Conservation (phyloP, 148 eudicot species). For the Cornus controversa region DNA sequence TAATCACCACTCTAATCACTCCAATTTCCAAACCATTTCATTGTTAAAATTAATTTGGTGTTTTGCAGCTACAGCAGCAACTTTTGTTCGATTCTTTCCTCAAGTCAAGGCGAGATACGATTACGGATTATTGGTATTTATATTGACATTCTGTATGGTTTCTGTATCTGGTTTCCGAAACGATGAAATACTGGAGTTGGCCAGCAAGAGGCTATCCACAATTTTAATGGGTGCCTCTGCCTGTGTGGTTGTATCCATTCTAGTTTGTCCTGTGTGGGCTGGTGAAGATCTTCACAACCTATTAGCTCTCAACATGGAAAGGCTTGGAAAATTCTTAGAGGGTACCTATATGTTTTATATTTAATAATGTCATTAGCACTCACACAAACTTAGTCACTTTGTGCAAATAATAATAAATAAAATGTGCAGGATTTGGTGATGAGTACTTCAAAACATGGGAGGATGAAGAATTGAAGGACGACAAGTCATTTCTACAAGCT, state of each 20-base stretch:
- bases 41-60: neutral
- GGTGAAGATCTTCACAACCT: conserved; percentile 68
- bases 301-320: conserved; percentile 44
- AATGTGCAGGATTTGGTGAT: conserved; percentile 40
- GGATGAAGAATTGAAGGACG: conserved; percentile 10
- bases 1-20: neutral
- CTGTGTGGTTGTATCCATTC: conserved; percentile 39
- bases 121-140: conserved; percentile 64
- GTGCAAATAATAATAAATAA: no score
- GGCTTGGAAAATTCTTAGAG: conserved; percentile 45
- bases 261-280: conserved; percentile 69
- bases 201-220: conserved; percentile 51
- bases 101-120: conserved; percentile 62
- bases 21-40: neutral
- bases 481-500: conserved; percentile 22
- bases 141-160: conserved; percentile 60
- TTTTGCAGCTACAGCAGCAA: conserved; percentile 49
- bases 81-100: conserved; percentile 63
- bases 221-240: conserved; percentile 50
- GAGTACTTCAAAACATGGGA: conserved; percentile 22
- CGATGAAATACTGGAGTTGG: conserved; percentile 41
- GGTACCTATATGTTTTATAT: conserved; percentile 12
- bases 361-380: no score
- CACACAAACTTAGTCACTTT: no score
- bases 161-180: conserved; percentile 53